Evolutionary conservation across 768 basidiomycete genomes (phyloP).

Genomic region (Ramaria sp.): DNA sequence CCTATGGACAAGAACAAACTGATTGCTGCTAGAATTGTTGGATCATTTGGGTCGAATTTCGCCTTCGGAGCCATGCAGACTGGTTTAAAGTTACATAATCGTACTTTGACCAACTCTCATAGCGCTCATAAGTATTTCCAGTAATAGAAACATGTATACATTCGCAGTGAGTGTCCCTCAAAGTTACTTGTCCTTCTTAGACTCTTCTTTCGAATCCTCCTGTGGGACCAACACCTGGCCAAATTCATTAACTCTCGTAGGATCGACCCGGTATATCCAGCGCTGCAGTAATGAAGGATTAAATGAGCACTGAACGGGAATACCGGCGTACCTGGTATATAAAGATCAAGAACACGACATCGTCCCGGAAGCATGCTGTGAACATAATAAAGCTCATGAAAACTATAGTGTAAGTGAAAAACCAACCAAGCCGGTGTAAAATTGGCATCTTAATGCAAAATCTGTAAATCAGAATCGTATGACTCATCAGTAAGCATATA

Average conservation of each 20-base stretch:
- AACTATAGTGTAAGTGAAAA: neutral
- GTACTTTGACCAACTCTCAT: too few relatives aligned
- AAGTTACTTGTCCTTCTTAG: slow-evolving; percentile 15
- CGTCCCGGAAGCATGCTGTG: slow-evolving; percentile 74
- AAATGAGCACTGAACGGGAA: neutral
- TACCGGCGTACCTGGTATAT: slow-evolving; percentile 63
- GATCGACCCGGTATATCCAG: slow-evolving; percentile 96
- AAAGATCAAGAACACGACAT: slow-evolving; percentile 85
- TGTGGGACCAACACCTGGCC: slow-evolving; percentile 49
- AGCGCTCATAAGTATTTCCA: too few relatives aligned
- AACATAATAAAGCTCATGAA: neutral
- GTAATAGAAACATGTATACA: too few relatives aligned
- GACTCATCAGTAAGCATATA: neutral
- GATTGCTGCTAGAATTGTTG: slow-evolving; percentile 30
- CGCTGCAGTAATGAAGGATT: slow-evolving; percentile 38
- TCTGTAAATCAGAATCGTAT: slow-evolving; percentile 26
- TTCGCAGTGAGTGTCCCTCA: neutral
- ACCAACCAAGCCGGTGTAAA: slow-evolving; percentile 64
- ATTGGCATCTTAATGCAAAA: slow-evolving; percentile 97
- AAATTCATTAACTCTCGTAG: slow-evolving; percentile 91
- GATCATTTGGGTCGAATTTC: slow-evolving; percentile 26
- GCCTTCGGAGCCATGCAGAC: slow-evolving; percentile 10
- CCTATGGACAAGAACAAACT: slow-evolving; percentile 68
- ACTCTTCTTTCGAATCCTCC: slow-evolving; percentile 9
- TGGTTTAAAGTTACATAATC: slow-evolving; percentile 17